Conservation (phyloP, 192 early-diverging fungal species). For the Coemansia sp. region DNA sequence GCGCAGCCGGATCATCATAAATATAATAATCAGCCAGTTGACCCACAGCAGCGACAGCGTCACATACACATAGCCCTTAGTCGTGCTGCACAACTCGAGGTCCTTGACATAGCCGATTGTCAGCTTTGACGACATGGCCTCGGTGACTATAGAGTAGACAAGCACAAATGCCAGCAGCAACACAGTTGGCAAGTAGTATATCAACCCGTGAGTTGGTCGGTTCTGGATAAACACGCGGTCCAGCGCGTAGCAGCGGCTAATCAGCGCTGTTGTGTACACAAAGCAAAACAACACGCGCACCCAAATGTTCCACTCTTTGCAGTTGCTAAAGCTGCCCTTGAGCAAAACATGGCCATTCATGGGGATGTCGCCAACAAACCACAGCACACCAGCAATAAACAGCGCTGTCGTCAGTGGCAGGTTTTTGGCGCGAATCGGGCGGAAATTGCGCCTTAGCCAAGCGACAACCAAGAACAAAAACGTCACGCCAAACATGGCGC, state of each 20-base stretch:
- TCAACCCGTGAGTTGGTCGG: constrained; percentile 14
- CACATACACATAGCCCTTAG: constrained; percentile 8
- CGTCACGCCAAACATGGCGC: constrained; percentile 28
- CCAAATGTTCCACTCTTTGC: constrained; percentile 49
- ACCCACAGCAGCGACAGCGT: constrained; percentile 23
- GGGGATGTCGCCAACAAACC: constrained; percentile 41
- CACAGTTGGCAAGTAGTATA: not conserved
- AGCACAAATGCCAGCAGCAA: constrained; percentile 10
- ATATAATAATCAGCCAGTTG: constrained; percentile 16
- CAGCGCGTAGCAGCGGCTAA: constrained; percentile 43
- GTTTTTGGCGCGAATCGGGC: constrained; percentile 49
- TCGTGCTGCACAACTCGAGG: constrained; percentile 20
- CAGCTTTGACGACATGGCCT: constrained; percentile 3
- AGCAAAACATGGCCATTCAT: constrained; percentile 40
- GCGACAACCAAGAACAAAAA: constrained; percentile 24
- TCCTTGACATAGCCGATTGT: constrained; percentile 6
- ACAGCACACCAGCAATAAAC: constrained; percentile 37
- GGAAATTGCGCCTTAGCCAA: constrained; percentile 39
- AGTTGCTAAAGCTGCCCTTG: constrained; percentile 21
- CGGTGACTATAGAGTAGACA: constrained; percentile 11
- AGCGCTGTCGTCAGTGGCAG: constrained; percentile 30
- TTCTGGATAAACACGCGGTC: constrained; percentile 51
- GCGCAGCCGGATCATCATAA: constrained; percentile 20
- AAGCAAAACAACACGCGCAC: constrained; percentile 46
- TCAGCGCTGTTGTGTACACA: constrained; percentile 24